Conservation (phyloP, 129 eudicot genomes). For the Lactuca sativa region DNA sequence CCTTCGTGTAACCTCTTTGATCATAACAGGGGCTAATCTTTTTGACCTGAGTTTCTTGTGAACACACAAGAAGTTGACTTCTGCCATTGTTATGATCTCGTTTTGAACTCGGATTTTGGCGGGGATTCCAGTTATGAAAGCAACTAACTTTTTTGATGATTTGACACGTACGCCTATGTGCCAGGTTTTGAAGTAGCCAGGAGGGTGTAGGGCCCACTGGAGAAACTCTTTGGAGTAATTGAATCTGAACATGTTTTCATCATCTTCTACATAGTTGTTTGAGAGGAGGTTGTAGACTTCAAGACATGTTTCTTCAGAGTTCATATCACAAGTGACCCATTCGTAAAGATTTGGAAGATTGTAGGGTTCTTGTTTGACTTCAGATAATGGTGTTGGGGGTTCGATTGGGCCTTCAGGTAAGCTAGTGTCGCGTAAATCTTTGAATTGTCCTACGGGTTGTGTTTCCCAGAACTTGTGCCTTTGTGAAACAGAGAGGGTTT, state of each 20-base stretch:
- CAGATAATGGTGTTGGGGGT: conserved; percentile 49
- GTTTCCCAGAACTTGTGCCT: conserved; percentile 74
- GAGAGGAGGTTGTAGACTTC: conserved; percentile 61
- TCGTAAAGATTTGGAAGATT: conserved; percentile 58
- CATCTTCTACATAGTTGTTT: conserved; percentile 66
- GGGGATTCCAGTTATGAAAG: conserved; percentile 59
- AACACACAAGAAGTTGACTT: conserved; percentile 59
- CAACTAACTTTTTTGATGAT: conserved; percentile 54
- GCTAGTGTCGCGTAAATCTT: conserved; percentile 40
- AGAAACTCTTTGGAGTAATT: conserved; percentile 59
- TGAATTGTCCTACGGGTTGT: conserved; percentile 71
- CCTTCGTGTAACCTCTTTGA: conserved; percentile 64
- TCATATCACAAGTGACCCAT: conserved; percentile 72
- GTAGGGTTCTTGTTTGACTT: conserved; percentile 67
- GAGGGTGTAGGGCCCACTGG: conserved; percentile 63
- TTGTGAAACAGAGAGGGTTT: conserved; percentile 43
- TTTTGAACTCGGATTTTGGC: conserved; percentile 48
- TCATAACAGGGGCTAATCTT: conserved; percentile 66
- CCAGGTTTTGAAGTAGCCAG: conserved; percentile 54
- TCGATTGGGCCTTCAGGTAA: conserved; percentile 64
- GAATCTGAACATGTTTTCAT: conserved; percentile 69
- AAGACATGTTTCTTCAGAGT: conserved; percentile 38
- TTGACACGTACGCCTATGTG: conserved; percentile 62
- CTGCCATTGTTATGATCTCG: conserved; percentile 49
- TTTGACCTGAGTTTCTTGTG: conserved; percentile 65